A percentile compares a stretch with the other conserved stretches of the same genome.
Evolutionary conservation across 352 stramenopile genomes (phyloP).

Genomic region (Globisporangium canariense): DNA sequence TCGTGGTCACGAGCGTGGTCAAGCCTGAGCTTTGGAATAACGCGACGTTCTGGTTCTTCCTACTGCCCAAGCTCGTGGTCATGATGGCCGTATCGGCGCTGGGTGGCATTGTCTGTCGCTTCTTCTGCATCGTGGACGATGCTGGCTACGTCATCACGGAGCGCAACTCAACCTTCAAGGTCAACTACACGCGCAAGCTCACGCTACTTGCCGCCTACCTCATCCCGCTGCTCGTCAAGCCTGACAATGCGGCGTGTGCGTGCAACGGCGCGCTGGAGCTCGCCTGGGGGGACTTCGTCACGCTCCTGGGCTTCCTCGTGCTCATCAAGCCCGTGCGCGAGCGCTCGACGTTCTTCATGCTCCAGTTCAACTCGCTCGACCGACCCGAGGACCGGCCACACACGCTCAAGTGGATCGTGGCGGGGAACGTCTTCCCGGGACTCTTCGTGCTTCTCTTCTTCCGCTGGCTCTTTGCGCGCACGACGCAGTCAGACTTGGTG

Average conservation of each 20-base stretch:
- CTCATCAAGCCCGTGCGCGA: conserved; percentile 83
- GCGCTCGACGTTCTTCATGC: conserved; percentile 80
- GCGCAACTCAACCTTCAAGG: conserved; percentile 78
- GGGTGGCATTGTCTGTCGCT: conserved; percentile 74
- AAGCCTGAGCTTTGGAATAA: conserved; percentile 63
- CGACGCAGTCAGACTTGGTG: conserved; percentile 68
- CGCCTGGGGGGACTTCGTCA: conserved; percentile 82
- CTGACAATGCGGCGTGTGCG: conserved; percentile 34
- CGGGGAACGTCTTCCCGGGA: conserved; percentile 73
- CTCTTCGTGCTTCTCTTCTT: conserved; percentile 87
- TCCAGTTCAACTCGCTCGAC: conserved; percentile 87
- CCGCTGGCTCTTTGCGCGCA: conserved; percentile 76
- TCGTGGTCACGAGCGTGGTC: conserved; percentile 52
- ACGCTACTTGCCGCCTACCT: conserved; percentile 78
- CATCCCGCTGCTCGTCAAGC: conserved; percentile 73
- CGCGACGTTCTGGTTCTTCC: conserved; percentile 74
- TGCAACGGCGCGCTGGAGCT: conserved; percentile 60
- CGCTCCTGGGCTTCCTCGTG: conserved; percentile 74
- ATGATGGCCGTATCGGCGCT: conserved; percentile 83
- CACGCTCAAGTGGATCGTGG: conserved; percentile 79
- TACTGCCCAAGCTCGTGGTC: conserved; percentile 72
- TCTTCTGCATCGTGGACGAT: conserved; percentile 81
- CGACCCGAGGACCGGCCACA: conserved; percentile 77
- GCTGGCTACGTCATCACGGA: conserved; percentile 85
- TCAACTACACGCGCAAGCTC: conserved; percentile 87